These are phyloP conservation scores for Neostapfia colusana DNA, from an alignment of 176 grass and related monocot genomes.

Conservation along the genomic window DNA sequence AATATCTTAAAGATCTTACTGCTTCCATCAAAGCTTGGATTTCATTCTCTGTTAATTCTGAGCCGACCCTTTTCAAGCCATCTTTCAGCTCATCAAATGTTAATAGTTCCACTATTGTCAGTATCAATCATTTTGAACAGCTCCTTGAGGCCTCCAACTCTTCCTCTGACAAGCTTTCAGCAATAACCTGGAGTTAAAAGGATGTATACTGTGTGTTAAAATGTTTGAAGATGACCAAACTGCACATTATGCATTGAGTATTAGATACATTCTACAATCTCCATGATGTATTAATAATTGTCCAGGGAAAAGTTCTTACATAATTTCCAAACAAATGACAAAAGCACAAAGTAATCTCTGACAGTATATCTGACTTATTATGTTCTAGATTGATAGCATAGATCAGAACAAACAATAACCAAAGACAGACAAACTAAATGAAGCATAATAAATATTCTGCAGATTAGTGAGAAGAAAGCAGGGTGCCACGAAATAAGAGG, in stretches of 20 bases:
- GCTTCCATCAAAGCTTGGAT: conserved; percentile 92
- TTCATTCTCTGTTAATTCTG: conserved; percentile 89
- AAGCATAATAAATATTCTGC: neutral
- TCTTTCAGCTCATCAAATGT: conserved; percentile 99
- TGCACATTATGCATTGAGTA: conserved; percentile 1
- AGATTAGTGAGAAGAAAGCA: conserved; percentile 26
- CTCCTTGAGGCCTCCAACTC: conserved; percentile 97
- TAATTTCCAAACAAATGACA: conserved; percentile 12
- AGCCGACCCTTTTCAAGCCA: conserved; percentile 91
- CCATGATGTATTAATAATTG: conserved; percentile 3
- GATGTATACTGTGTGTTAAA: conserved; percentile 8
- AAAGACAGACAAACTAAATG: conserved; percentile 10
- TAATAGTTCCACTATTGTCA: conserved; percentile 93
- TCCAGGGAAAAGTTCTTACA: neutral
- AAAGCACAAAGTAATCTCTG: conserved; percentile 5
- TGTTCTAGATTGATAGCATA: conserved; percentile 9
- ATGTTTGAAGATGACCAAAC: neutral
- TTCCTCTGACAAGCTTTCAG: conserved; percentile 95
- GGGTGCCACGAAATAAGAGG: neutral
- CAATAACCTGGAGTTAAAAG: conserved; percentile 75
- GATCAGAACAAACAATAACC: neutral
- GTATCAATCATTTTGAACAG: conserved; percentile 99
- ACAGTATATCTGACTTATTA: neutral
- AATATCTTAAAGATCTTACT: conserved; percentile 66
- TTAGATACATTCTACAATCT: conserved; percentile 16